Base-by-base conservation (phyloP, 2,329 filamentous ascomycete species). In the Trichoderma simmonsii region DNA sequence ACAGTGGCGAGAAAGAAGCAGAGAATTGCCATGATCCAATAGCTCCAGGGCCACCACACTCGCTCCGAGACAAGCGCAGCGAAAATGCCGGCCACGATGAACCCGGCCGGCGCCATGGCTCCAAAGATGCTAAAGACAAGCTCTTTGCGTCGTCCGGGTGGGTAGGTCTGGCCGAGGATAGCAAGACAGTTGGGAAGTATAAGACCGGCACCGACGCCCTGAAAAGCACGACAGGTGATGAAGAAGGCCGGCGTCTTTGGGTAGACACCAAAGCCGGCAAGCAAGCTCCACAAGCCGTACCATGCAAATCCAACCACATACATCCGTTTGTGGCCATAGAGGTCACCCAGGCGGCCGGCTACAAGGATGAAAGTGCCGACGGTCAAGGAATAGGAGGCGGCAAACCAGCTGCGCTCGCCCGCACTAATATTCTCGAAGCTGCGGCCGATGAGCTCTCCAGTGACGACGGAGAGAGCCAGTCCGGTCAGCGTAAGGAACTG, bases 151-250 rank as follows among this genome's bases (percentile, higher is more conserved):
- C 72, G 72, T 0, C 81, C 80, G 0, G 78, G 77, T 1, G 80
- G 77, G 75, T 90, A 90, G 1, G 84, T 83, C 0, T 81, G 79
- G 5, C 88, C 87, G 4, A 90, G 77, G 18, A 90, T 81, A 2
- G 87, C 88, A 32, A 90, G 79, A 2, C 81, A 85, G 75, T 90
- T 90, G 0, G 88, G 88, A n/a, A 90, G 77, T 60, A 84, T 75
- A 57, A 90, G 81, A 0, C 87, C 86, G 0, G 87, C 85, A 0
- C 88, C 88, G 48, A 88, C 84, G 1, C 86, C 85, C 73, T 88
- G 86, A 21, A 88, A 78, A 2, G 82, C 85, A n/a, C 86, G 83
- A 24, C 81, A 81, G 64, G 86, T 80, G 48, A 83, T 82, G 74
- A 87, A 86, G 66, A 81, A 76, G 14, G 79, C 73, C 43, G 79